These are phyloP conservation scores for Pythium scleroteichum DNA, from an alignment of 352 stramenopile species.

Conservation along the genomic window DNA sequence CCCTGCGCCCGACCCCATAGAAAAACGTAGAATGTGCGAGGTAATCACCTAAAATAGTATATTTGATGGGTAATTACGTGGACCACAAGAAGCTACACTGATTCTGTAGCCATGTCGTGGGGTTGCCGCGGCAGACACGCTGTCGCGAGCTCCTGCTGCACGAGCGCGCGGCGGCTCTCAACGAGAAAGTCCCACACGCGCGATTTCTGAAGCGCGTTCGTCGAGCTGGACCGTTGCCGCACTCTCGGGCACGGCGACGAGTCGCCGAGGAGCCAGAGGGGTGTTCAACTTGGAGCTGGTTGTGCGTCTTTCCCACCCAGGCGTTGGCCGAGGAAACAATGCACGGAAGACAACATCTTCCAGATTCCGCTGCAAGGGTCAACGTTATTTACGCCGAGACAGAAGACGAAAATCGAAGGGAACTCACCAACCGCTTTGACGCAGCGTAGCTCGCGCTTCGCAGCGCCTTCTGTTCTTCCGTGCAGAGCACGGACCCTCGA, in stretches of 20 bases:
- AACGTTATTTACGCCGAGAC: too few relatives aligned
- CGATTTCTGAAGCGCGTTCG: neutral
- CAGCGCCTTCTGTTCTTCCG: too few relatives aligned
- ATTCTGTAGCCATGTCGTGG: slow-evolving; percentile 20
- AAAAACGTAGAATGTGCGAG: slow-evolving; percentile 6
- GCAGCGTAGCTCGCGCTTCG: too few relatives aligned
- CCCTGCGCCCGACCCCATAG: slow-evolving; percentile 12
- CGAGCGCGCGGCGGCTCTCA: slow-evolving; percentile 21
- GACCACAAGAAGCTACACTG: slow-evolving; percentile 2
- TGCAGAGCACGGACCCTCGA: too few relatives aligned
- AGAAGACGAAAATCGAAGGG: too few relatives aligned
- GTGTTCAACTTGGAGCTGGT: too few relatives aligned
- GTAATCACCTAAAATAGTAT: slow-evolving; percentile 17
- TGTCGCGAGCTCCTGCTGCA: slow-evolving; percentile 21
- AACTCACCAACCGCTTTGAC: too few relatives aligned
- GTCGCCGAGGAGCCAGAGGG: too few relatives aligned
- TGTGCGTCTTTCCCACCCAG: too few relatives aligned
- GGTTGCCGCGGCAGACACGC: slow-evolving; percentile 17
- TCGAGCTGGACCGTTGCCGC: too few relatives aligned
- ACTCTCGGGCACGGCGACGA: too few relatives aligned
- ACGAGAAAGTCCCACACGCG: slow-evolving; percentile 19
- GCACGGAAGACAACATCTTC: slow-evolving; percentile 5
- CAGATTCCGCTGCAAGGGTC: too few relatives aligned
- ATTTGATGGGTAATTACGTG: slow-evolving; percentile 5
- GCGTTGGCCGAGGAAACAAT: neutral